Evolutionary conservation across 106 monocot species (phyloP).

Genomic region (Dactylorhiza incarnata): DNA sequence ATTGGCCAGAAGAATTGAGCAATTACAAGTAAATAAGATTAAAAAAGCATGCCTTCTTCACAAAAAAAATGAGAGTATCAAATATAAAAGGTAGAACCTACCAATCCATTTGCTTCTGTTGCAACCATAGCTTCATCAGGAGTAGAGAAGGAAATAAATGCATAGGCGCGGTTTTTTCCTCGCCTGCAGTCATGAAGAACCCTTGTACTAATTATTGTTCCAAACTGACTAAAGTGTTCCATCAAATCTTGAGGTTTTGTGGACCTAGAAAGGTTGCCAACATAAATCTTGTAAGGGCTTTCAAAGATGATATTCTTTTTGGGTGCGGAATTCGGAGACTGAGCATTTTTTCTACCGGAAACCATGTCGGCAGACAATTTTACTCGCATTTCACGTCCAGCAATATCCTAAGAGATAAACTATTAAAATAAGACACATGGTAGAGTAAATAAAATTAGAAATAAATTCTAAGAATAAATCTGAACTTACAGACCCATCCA

Average conservation of each 20-base stretch:
- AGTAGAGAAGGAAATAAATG: constrained; percentile 67
- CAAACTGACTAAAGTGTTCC: constrained; percentile 70
- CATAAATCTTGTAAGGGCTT: constrained; percentile 66
- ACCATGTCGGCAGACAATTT: constrained; percentile 61
- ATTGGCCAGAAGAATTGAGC: background rate
- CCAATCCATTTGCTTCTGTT: constrained; percentile 39
- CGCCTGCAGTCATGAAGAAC: constrained; percentile 57
- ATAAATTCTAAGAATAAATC: background rate
- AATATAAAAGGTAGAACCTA: constrained; percentile 11
- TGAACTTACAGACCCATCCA: constrained; percentile 79
- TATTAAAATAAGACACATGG: background rate
- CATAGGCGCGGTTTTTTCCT: constrained; percentile 74
- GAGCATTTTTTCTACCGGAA: constrained; percentile 38
- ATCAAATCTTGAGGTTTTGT: constrained; percentile 55
- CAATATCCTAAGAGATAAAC: constrained; percentile 46
- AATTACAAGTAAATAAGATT: too few species aligned
- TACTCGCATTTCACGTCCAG: constrained; percentile 67
- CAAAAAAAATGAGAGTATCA: background rate
- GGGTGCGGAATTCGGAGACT: constrained; percentile 29
- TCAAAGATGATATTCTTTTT: constrained; percentile 59
- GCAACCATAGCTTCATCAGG: constrained; percentile 56
- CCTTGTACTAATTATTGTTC: constrained; percentile 65
- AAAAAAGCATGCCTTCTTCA: too few species aligned
- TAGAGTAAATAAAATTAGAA: background rate
- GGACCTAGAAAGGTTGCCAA: constrained; percentile 77